Evolutionary conservation across 2,329 filamentous ascomycete species (phyloP).

Genomic region (Epichloe sibirici): DNA sequence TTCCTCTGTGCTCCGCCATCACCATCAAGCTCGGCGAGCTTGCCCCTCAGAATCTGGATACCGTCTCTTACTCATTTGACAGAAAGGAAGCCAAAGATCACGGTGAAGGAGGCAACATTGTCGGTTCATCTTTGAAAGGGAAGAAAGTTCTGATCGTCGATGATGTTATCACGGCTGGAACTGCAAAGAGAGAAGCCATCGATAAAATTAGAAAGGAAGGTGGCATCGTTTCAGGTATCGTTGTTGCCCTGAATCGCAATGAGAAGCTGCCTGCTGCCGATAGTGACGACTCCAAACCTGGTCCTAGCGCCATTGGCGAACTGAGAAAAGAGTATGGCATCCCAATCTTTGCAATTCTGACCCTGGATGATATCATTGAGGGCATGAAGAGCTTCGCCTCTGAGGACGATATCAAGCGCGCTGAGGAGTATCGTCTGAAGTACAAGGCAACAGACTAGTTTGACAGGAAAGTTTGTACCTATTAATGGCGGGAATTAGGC

Average conservation of each 20-base stretch:
- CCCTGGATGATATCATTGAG: constrained; percentile 69
- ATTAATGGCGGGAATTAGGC: neutral
- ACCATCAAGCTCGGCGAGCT: constrained; percentile 63
- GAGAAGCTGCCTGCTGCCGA: constrained; percentile 61
- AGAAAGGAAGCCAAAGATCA: constrained; percentile 95
- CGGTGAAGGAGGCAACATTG: constrained; percentile 87
- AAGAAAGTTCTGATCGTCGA: constrained; percentile 85
- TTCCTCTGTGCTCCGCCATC: constrained; percentile 73
- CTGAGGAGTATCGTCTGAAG: constrained; percentile 61
- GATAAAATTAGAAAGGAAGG: constrained; percentile 79
- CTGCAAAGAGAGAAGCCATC: constrained; percentile 85
- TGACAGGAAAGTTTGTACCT: neutral
- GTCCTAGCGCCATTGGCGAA: constrained; percentile 74
- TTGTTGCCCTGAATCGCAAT: constrained; percentile 79
- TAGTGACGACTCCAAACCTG: constrained; percentile 54
- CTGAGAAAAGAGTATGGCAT: constrained; percentile 73
- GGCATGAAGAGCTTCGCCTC: constrained; percentile 51
- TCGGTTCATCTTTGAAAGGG: constrained; percentile 73
- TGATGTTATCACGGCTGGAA: constrained; percentile 93
- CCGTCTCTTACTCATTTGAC: constrained; percentile 79
- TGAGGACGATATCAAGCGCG: constrained; percentile 49
- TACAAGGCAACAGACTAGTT: constrained; percentile 46
- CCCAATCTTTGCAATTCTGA: constrained; percentile 73
- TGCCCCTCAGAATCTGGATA: constrained; percentile 52
- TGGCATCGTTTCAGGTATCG: constrained; percentile 72